Evolutionary conservation across 306 rosid genomes (phyloP), one percentile per base, ranked within the genome.

Genomic region (Begonia fuchsioides): DNA sequence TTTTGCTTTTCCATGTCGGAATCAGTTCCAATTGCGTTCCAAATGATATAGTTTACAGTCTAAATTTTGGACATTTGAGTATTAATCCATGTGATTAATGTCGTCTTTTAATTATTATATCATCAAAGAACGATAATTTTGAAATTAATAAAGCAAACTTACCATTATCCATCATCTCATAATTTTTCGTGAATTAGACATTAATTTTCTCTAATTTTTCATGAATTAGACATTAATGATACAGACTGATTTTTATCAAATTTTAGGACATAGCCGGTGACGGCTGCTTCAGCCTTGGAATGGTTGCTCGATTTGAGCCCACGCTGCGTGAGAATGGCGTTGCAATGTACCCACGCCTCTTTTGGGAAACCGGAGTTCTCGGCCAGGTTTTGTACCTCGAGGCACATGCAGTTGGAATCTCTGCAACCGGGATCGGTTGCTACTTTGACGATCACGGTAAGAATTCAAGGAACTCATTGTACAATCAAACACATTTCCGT

Each of bases 371-470:
- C 47, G 97, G 97, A 53, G 92, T 85, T 60, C 83, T 84, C 17
- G 95, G 97, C 62, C 95, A 90, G 72, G 93, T 90, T 61, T 54
- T 90, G 76, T 90, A 90, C 68, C 84, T 90, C 32, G 97, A 90
- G 69, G 77, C 97, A 12, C 93, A 90, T 67, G 95, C 95, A 17
- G 35, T 76, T 54, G 93, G 86, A 54, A 65, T 90, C 71, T 84
- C 97, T 44, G 97, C 97, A 43, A 90, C 97, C 14, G 97, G 97
- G 72, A 90, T 90, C 57, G 95, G 97, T 57, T 90, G 97, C 75
- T 90, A 76, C 78, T 84, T 90, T 57, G 97, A 90, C 61, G 92
- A 84, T 65, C 82, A 83, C 49, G 93, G 97, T 90, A 79, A 54
- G 57, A 35, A 26, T 26, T 26, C 8, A 26, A 26, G 35, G 8